Base-by-base conservation (phyloP, 225 moss, liverwort and hornwort genomes). In the Physcomitrellopsis africana region DNA sequence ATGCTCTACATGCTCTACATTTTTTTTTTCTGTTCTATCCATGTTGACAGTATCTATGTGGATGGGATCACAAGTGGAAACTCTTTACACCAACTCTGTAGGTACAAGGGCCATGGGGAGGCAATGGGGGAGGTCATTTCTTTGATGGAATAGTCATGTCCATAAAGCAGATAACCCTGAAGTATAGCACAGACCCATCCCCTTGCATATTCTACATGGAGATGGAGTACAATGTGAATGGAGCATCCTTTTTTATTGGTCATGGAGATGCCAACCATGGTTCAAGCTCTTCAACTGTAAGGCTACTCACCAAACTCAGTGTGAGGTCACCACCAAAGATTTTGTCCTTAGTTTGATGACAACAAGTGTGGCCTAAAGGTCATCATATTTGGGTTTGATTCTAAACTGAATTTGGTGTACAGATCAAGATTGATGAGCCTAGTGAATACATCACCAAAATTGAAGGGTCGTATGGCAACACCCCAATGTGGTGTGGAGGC, bases 381-480 rank as follows among this genome's bases (percentile, higher is more conserved):
- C 7, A 49, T 3, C 12, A 11, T 13, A 15, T 13, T 49, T 11
- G 18, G 1, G 23, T 13, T 45, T 20, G 7, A 58, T 20, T 4
- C 5, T 5, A 7, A 16, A 2, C n/a, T 18, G 23, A n/a, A 75
- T 20, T 37, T 68, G 11, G 13, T 60, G 67, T 67, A 32, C 67
- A 76, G 75, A 60, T 76, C 49, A 3, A 58, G 48, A 59, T 76
- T 20, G 59, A 58, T 41, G 67, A 59, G 22, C 67, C 75, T 20
- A 37, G 20, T 59, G 67, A 76, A 49, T 67, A 67, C 9, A 3
- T 69, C 0, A 62, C 62, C 8, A 51, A 69, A 17, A 61, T 76
- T 51, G 69, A 69, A 76, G 69, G 76, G 61, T 62, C 17, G n/a
- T n/a, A 0, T 0, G 52, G 53, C 52, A 42, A 1, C 3, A 0